Conservation (phyloP, 1,284 basidiomycete species). For the Fomitopsis betulina region DNA sequence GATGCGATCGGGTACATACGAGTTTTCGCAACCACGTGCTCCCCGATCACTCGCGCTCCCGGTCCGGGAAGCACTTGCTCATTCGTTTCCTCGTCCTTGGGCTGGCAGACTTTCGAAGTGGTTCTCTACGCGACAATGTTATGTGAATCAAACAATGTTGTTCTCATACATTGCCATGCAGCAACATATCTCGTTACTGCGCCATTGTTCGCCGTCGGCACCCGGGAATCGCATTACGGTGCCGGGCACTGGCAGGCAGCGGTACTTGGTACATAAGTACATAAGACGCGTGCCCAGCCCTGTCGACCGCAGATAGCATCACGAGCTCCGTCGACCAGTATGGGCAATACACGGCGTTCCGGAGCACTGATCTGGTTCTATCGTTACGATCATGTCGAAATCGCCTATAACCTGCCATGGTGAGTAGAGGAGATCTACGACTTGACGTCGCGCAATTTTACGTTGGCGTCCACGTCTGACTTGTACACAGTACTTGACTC, state of each 20-base stretch:
- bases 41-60: too few relatives aligned
- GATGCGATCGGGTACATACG: background rate
- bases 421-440: constrained; percentile 29
- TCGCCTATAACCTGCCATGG: constrained; percentile 91
- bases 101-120: too few relatives aligned
- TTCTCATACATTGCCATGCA: too few relatives aligned
- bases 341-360: too few relatives aligned
- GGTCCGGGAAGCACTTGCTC: too few relatives aligned
- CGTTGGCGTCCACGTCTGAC: background rate
- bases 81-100: too few relatives aligned
- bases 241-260: background rate
- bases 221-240: too few relatives aligned
- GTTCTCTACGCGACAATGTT: too few relatives aligned
- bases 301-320: background rate
- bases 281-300: background rate
- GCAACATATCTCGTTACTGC: too few relatives aligned
- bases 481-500: constrained; percentile 76
- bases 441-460: background rate
- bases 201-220: too few relatives aligned
- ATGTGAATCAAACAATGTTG: too few relatives aligned
- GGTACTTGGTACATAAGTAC: too few relatives aligned
- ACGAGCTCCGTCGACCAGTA: background rate
- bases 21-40: background rate
- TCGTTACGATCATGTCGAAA: constrained; percentile 41
- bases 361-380: background rate